Base-by-base conservation (phyloP, 495 filamentous ascomycete species). In the Recurvomyces mirabilis region DNA sequence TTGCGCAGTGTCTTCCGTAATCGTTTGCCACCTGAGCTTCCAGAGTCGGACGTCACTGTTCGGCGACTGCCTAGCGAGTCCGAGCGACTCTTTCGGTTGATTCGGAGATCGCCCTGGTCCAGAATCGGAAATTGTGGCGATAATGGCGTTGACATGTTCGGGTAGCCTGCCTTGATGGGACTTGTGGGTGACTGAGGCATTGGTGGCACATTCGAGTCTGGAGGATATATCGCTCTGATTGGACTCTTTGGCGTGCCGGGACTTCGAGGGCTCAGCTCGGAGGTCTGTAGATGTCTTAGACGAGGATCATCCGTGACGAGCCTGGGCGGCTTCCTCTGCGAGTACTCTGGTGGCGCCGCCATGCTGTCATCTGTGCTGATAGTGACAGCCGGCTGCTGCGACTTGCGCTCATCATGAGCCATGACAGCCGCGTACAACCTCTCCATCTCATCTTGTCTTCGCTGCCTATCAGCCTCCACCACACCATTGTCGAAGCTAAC, bases 351-450 rank as follows among this genome's bases (percentile, higher is more conserved):
- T 4, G 46, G 29, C 25, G 32, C 37, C 23, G 34, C 41, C 17
- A 22, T 43, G 13, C 31, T 17, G 3, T 20, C 24, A n/a, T n/a
- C n/a, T n/a, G n/a, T n/a, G n/a, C n/a, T n/a, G n/a, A n/a, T n/a
- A n/a, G n/a, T n/a, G 5, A 26, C 34, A 17, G 31, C 35, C 3
- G 35, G 3, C 4, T 32, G 14, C 10, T 18, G 15, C 5, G 34
- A 30, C 63, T 83, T 82, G 37, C 75, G 74, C 28, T 76, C 79
- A 62, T 93, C 85, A 39, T 89, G 82, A 63, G 84, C 84, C 82
- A 93, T 81, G 47, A 94, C 87, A 33, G 87, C 81, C 38, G 77
- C 84, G 59, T 95, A 95, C 54, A 95, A 76, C 60, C 84, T 78
- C 58, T 91, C 86, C 65, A 95, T 78, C 58, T 93, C 79, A 46